Base-by-base conservation (phyloP, 371 early-diverging fungal genomes). In the Mucor irregularis region DNA sequence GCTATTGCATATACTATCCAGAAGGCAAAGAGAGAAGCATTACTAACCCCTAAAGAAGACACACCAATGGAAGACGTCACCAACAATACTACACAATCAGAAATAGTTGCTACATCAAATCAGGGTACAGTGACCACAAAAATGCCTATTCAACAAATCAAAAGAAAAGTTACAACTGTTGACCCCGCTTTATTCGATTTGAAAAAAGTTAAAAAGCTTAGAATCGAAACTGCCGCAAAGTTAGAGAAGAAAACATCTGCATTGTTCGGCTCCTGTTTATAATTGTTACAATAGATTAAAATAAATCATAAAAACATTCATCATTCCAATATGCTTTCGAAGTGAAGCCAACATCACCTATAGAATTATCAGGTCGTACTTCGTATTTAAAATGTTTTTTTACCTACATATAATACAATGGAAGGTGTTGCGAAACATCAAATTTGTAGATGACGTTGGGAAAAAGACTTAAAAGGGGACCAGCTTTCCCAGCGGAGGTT, bases 1-100 rank as follows among this genome's bases (percentile, higher is more conserved):
- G 95, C 95, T 24, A 31, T 98, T n/a, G 89, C 83, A 1, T 35
- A 62, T 22, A 37, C 89, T 28, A 90, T 97, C 39, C 75, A 76
- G 29, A 68, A 69, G 9, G 68, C 83, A 21, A 80, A 73, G 55
- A 67, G 66, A 34, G 72, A 66, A 42, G 74, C 70, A 4, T 30
- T 66, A 16, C 40, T 33, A 19, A 35, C 31, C 49, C 43, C 53
- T 42, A 71, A 63, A 53, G 56, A 58, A 13, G 26, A 21, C 5
- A 30, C 37, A n/a, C 17, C 39, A 6, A 40, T 21, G 14, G 63
- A 63, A 5, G 64, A 66, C 25, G 59, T 65, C 31, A n/a, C n/a
- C n/a, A n/a, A n/a, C n/a, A 38, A 56, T 1, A 61, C 42, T 6
- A 44, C 68, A 53, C 29, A 43, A 13, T 11, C 24, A 25, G 61